Base-by-base conservation (phyloP, 371 early-diverging fungal species). In the Mucor mucedo region DNA sequence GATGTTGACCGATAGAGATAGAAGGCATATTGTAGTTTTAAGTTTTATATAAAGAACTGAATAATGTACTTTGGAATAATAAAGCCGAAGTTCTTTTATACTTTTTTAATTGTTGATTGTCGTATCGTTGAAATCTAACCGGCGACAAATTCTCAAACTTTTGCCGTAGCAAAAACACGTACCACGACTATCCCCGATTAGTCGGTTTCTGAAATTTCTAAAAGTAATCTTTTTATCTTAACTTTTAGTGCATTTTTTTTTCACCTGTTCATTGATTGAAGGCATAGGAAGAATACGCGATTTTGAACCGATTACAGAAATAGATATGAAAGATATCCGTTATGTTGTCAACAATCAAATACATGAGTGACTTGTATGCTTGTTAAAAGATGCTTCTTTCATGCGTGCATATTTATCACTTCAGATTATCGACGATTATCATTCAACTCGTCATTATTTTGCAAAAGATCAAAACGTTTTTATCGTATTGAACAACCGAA, bases 1-100 rank as follows among this genome's bases (percentile, higher is more conserved):
- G 68, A 57, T 77, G 77, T 55, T 68, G 62, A 42, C 73, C 77
- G 45, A 76, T 63, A 10, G 55, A 68, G 3, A 63, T 64, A 35
- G 72, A 58, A 59, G 57, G 54, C 62, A 62, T 62, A 21, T 54
- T 62, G 21, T 28, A 38, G 32, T 28, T 33, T 35, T 49, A 38
- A 55, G 21, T 4, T 47, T 29, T 55, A 14, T 44, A 16, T 28
- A 44, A 62, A 55, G 55, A 62, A 44, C 44, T 53, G 30, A 35
- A 55, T 45, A 27, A 45, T n/a, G 29, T 45, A 55, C 39, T 53
- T 39, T 47, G 35, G n/a, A 30, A 4, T 8, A 52, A 44, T n/a
- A 38, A 61, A 44, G 14, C 14, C 7, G 27, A 38, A 28, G 32
- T 47, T 61, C 52, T 55, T 55, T 45, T 62, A 62, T 35, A 13